These are phyloP conservation scores for Rubia balearica DNA, from an alignment of 305 asterid species.

Conservation along the genomic window DNA sequence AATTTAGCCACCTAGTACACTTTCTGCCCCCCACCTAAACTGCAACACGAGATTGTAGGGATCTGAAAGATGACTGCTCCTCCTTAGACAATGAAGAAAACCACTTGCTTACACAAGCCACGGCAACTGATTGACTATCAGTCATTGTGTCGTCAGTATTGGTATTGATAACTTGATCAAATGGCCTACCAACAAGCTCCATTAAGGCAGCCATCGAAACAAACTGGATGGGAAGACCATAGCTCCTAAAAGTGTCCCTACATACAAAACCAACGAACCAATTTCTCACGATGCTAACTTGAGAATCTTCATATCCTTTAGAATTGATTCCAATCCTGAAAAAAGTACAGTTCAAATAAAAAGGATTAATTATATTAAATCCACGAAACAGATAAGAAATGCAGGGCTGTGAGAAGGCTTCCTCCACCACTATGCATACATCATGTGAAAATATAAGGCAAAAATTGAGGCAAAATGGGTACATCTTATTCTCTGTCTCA, in stretches of 20 bases:
- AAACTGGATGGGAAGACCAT: slow-evolving; percentile 38
- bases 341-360: not conserved
- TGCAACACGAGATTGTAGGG: slow-evolving; percentile 11
- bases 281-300: slow-evolving; percentile 44
- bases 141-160: slow-evolving; percentile 20
- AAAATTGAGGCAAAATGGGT: not conserved
- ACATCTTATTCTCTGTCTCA: not conserved
- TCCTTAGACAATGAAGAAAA: slow-evolving; percentile 45
- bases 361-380: not conserved
- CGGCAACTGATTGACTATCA: slow-evolving; percentile 29
- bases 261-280: slow-evolving; percentile 34
- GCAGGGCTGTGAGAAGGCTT: slow-evolving; percentile 5
- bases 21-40: not conserved
- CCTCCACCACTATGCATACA: not conserved
- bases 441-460: not conserved
- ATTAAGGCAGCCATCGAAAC: slow-evolving; percentile 40
- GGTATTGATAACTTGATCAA: slow-evolving; percentile 38
- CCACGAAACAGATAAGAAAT: not conserved
- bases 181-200: slow-evolving; percentile 34
- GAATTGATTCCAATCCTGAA: slow-evolving; percentile 64
- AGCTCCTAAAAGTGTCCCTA: slow-evolving; percentile 23
- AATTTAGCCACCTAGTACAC: no score
- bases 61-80: slow-evolving; percentile 51
- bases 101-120: slow-evolving; percentile 50
- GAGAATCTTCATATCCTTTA: slow-evolving; percentile 47